Evolutionary conservation across 495 filamentous ascomycete species (phyloP), one percentile per base, ranked within the genome.

Genomic region (Mycothermus thermophilus): DNA sequence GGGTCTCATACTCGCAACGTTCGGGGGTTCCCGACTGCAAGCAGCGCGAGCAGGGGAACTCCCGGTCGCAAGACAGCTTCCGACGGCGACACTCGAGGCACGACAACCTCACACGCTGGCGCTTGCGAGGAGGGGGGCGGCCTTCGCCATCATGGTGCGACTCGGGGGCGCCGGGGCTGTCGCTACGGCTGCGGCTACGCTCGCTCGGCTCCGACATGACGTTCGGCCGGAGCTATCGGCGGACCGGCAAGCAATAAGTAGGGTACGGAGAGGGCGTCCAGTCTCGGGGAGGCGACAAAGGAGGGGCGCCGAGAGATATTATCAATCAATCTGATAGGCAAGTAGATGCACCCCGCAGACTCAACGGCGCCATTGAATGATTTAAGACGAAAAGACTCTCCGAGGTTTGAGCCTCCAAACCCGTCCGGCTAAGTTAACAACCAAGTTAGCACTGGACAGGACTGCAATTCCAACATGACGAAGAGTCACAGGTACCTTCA

Each of bases 61-160:
- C 64, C 27, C 64, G 56, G 33, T 66, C 64, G 41, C 64, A 69
- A 22, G 64, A 69, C 23, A 69, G 47, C 47, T 69, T 69, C 13
- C 64, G 48, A 14, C 64, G 47, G 38, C 64, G 58, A 42, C 64
- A 69, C 28, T 69, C 64, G 21, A 69, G 56, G 31, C 64, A 69
- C 8, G 60, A 64, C 13, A 69, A 58, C 10, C 64, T 47, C 0
- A 69, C 58, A 27, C 64, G 47, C 50, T 69, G 64, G 5, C 64
- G 52, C 46, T 69, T 69, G 30, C 64, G 41, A 5, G 62, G 51
- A 0, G 62, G 62, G 4, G 48, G 52, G 21, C 51, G 54, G 11
- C 46, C 42, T 6, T 25, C 22, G 22, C 22, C 6, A 25, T 25
- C 22, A 25, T 25, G 22, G 34, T 43, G 36, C 25, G 42, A 36